phyloP scores from a whole-genome alignment of 306 rosid genomes.

The Acacia crassicarpa region DNA sequence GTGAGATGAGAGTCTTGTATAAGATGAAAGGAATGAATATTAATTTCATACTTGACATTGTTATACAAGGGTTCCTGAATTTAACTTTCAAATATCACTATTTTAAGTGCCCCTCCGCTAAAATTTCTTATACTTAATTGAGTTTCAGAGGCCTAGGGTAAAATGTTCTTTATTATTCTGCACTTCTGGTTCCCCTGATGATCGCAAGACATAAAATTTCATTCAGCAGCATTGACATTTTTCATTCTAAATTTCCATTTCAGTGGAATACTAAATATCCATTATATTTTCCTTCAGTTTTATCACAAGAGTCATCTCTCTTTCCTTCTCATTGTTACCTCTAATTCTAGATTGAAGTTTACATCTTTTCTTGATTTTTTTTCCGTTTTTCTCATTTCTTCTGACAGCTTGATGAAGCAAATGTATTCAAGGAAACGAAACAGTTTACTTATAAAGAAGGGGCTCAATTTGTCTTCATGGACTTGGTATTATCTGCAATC shows the following conservation, averaged over 20 bases:
- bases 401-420: constrained; percentile 71
- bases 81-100: not conserved
- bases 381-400: constrained; percentile 18
- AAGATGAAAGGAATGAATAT: not conserved
- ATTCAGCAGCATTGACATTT: not conserved
- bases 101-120: not conserved
- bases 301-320: not conserved
- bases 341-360: constrained; percentile 7
- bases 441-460: constrained; percentile 97
- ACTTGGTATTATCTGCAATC: constrained; percentile 67
- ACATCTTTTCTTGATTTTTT: not conserved
- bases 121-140: not conserved
- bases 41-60: not conserved
- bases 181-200: not conserved
- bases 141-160: not conserved
- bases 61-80: not conserved
- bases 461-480: constrained; percentile 92
- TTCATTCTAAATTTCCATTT: not conserved
- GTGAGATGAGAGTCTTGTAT: not conserved
- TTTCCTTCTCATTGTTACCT: not conserved
- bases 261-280: not conserved
- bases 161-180: not conserved
- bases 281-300: not conserved
- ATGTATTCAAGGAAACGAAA: constrained; percentile 86
- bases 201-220: not conserved